phyloP scores from a whole-genome alignment of 2,329 filamentous ascomycete genomes.

The Albophoma yamanashiensis region DNA sequence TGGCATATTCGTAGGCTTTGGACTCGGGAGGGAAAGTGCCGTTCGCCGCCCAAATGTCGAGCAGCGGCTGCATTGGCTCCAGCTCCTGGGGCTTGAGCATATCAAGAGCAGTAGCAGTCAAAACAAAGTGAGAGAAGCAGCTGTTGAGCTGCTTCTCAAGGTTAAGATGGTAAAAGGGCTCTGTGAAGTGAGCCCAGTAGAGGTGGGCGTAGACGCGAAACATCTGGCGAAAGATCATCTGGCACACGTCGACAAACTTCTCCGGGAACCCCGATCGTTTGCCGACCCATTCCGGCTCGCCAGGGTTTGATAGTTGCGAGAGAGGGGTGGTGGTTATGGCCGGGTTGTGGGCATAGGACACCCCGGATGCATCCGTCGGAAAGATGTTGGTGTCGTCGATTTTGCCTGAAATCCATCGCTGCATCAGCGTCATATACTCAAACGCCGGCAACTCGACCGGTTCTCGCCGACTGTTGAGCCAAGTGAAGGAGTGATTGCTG shows the following conservation, averaged over 20 bases:
- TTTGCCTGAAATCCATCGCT: conserved; percentile 95
- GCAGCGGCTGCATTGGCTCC: conserved; percentile 90
- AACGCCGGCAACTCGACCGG: conserved; percentile 86
- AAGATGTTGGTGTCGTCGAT: conserved; percentile 85
- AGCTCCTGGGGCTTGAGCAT: conserved; percentile 83
- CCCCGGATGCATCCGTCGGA: conserved; percentile 68
- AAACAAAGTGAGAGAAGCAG: conserved; percentile 77
- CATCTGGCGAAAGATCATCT: conserved; percentile 94
- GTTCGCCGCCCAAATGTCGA: conserved; percentile 84
- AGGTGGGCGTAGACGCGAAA: conserved; percentile 97
- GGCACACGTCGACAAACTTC: conserved; percentile 81
- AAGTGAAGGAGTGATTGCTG: conserved; percentile 89
- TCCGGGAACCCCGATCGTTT: conserved; percentile 88
- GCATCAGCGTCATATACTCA: conserved; percentile 91
- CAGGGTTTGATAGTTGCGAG: conserved; percentile 48
- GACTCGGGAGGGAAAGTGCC: conserved; percentile 74
- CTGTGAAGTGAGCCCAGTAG: conserved; percentile 90
- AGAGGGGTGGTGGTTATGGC: conserved; percentile 48
- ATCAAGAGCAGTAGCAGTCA: conserved; percentile 69
- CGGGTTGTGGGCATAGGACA: conserved; percentile 55
- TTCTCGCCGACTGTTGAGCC: conserved; percentile 79
- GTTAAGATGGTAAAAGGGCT: conserved; percentile 76
- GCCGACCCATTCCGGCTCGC: conserved; percentile 70
- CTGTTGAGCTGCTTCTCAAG: conserved; percentile 75
- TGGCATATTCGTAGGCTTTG: conserved; percentile 56